These are phyloP conservation scores for Bauhinia variegata DNA, from an alignment of 306 rosid genomes.

Conservation along the genomic window DNA sequence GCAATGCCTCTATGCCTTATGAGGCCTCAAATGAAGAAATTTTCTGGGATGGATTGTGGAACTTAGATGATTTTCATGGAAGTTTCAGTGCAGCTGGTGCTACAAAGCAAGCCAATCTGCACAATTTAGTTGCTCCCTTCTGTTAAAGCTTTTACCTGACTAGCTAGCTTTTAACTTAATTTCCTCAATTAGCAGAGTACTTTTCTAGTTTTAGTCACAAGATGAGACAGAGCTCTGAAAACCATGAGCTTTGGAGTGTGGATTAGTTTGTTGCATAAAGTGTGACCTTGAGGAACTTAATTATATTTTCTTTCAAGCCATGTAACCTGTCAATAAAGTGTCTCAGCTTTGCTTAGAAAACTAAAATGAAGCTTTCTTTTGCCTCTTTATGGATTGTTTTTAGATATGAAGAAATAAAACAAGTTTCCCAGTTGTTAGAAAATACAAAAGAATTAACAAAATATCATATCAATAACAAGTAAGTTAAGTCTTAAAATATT, in stretches of 20 bases:
- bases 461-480: too few relatives aligned
- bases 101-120: slow-evolving; percentile 49
- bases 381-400: not conserved
- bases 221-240: slow-evolving; percentile 44
- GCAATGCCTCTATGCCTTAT: slow-evolving; percentile 43
- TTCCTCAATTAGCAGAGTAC: slow-evolving; percentile 8
- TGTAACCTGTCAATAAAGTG: slow-evolving; percentile 39
- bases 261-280: slow-evolving; percentile 34
- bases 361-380: slow-evolving; percentile 22
- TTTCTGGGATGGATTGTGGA: slow-evolving; percentile 78
- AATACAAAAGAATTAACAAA: too few relatives aligned
- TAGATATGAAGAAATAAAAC: slow-evolving; percentile 3
- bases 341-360: slow-evolving; percentile 34
- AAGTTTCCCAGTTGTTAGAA: slow-evolving; percentile 10
- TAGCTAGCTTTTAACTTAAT: not conserved
- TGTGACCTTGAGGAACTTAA: slow-evolving; percentile 43
- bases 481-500: too few relatives aligned
- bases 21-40: slow-evolving; percentile 52
- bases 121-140: slow-evolving; percentile 68
- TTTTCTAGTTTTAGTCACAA: slow-evolving; percentile 7
- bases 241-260: slow-evolving; percentile 38
- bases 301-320: slow-evolving; percentile 20
- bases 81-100: slow-evolving; percentile 51
- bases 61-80: slow-evolving; percentile 69
- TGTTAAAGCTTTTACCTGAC: slow-evolving; percentile 41